A percentile compares a stretch with the other conserved stretches of the same genome.
These are phyloP conservation scores for Talaromyces stipitatus DNA, from an alignment of 495 filamentous ascomycete genomes.

Conservation along the genomic window DNA sequence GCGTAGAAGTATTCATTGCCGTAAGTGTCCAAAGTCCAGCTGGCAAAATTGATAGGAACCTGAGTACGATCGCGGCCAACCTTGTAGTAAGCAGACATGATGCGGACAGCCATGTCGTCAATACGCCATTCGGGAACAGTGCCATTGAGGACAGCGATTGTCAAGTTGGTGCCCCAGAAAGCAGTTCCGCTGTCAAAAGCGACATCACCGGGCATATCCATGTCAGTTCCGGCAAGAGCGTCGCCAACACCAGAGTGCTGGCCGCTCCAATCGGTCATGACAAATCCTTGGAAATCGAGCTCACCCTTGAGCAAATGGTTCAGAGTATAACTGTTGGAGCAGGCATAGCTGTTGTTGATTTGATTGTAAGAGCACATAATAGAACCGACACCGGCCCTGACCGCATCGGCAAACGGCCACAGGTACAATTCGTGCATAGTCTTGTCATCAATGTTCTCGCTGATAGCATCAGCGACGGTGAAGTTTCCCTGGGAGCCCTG, in stretches of 20 bases:
- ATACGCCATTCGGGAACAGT: slow-evolving; percentile 85
- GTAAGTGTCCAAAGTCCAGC: slow-evolving; percentile 73
- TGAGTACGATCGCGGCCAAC: slow-evolving; percentile 60
- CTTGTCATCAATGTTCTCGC: slow-evolving; percentile 84
- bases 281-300: slow-evolving; percentile 89
- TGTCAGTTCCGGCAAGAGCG: slow-evolving; percentile 82
- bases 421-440: slow-evolving; percentile 94
- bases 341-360: slow-evolving; percentile 64
- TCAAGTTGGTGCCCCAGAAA: slow-evolving; percentile 84
- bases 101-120: slow-evolving; percentile 88
- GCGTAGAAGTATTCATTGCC: slow-evolving; percentile 59
- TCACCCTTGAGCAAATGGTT: slow-evolving; percentile 87
- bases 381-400: slow-evolving; percentile 69
- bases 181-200: slow-evolving; percentile 61
- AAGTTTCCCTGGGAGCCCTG: slow-evolving; percentile 61
- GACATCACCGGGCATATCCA: slow-evolving; percentile 92
- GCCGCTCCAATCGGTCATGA: slow-evolving; percentile 85
- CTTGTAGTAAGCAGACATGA: slow-evolving; percentile 91
- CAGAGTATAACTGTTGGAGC: slow-evolving; percentile 62
- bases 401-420: slow-evolving; percentile 78
- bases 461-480: slow-evolving; percentile 45
- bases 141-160: slow-evolving; percentile 79
- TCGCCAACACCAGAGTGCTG: slow-evolving; percentile 75
- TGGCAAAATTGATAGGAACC: slow-evolving; percentile 75
- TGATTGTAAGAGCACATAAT: slow-evolving; percentile 96